Conservation (phyloP, 2,329 filamentous ascomycete species). For the Fusarium sp. region DNA sequence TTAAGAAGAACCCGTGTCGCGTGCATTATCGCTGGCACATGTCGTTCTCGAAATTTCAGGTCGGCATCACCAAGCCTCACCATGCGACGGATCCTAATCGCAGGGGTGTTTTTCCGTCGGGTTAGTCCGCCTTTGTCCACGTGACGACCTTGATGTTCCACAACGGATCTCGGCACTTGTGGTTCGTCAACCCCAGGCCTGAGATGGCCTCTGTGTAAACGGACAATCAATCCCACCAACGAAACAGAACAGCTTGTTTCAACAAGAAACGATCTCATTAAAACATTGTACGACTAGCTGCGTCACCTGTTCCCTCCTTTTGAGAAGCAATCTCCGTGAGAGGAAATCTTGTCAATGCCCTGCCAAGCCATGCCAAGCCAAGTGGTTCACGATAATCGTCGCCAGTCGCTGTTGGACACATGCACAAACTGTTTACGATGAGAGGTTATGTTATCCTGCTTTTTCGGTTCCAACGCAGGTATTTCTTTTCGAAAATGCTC, state of each 20-base stretch:
- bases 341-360: not conserved
- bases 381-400: not conserved
- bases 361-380: constrained; percentile 11
- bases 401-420: not conserved
- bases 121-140: constrained; percentile 29
- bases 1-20: constrained; percentile 76
- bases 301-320: not conserved
- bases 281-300: constrained; percentile 13
- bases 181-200: constrained; percentile 19
- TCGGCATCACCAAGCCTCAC: constrained; percentile 35
- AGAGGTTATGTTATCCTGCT: not conserved
- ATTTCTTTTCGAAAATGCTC: not conserved
- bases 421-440: not conserved
- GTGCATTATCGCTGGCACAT: constrained; percentile 68
- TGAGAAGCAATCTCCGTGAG: not conserved
- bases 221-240: constrained; percentile 41
- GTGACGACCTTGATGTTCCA: constrained; percentile 17
- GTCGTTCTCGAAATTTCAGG: constrained; percentile 45
- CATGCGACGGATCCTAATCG: constrained; percentile 24
- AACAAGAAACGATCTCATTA: constrained; percentile 8
- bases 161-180: constrained; percentile 29
- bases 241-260: constrained; percentile 30
- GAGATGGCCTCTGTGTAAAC: constrained; percentile 10
- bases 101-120: constrained; percentile 35
- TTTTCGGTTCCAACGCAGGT: not conserved